Base-by-base conservation (phyloP, 2,329 filamentous ascomycete genomes). In the Aschersonia sp. region DNA sequence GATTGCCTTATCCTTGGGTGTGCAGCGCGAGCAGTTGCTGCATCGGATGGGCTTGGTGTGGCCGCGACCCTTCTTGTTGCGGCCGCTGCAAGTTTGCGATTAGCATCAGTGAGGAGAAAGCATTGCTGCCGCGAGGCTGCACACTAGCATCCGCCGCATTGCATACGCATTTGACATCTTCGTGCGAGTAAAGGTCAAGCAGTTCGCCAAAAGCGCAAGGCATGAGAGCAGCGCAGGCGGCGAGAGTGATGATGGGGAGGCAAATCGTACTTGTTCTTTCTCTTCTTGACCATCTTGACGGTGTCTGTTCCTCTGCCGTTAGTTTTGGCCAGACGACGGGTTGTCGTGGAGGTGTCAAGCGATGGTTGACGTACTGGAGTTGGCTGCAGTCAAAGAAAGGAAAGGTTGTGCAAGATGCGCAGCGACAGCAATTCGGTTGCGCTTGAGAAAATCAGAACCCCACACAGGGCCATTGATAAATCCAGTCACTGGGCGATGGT, bases 1-100 rank as follows among this genome's bases (percentile, higher is more conserved):
- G 82, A 98, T 97, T 62, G 94, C 92, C 87, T 98, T 98, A 69
- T 98, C 92, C 85, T 98, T 98, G 71, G 89, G 89, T 53, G 86
- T 94, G 79, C 84, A 88, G 75, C 84, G 79, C 68, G 76, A 78
- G 76, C 76, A 80, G 76, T 80, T 80, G 71, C 71, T 75, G 76
- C 76, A 80, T 61, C 76, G 86, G 77, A 98, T 95, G 68, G 92
- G 94, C 83, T 98, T 98, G 76, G 94, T 88, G 81, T 97, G 90
- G 78, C 92, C 92, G 72, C 92, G 87, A 72, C 92, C 90, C 76
- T 95, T 95, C 88, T 96, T 96, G 86, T 97, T 96, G 72, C 90
- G 88, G 73, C 90, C 90, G 79, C 86, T 94, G 69, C 47, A 46
- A 51, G 47, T 42, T 7, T 22, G 8, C 50, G 47, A 22, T 60